phyloP scores from a whole-genome alignment of 805 yeast genomes.

The Tetrapisispora phaffii region DNA sequence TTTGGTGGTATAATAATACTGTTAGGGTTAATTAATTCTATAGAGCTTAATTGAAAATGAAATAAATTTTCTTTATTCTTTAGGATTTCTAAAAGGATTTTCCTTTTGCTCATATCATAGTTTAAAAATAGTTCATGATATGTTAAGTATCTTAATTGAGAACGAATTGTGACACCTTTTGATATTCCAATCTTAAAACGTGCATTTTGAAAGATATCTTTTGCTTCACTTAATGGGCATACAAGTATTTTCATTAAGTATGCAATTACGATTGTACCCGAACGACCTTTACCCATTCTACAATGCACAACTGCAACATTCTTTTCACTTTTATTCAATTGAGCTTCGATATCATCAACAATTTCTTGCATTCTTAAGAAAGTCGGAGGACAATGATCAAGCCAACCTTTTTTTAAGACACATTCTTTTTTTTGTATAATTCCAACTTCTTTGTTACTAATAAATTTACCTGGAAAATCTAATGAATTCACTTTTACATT shows the following conservation, averaged over 20 bases:
- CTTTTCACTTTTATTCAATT: slow-evolving; percentile 25
- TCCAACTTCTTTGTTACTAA: neutral
- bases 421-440: neutral
- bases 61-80: slow-evolving; percentile 1
- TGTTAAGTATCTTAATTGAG: slow-evolving; percentile 57
- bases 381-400: slow-evolving; percentile 74
- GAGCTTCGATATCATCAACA: slow-evolving; percentile 38
- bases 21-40: slow-evolving; percentile 15
- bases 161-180: slow-evolving; percentile 58
- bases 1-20: slow-evolving; percentile 4
- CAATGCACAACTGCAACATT: slow-evolving; percentile 73
- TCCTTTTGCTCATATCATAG: slow-evolving; percentile 8
- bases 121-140: slow-evolving; percentile 39
- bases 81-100: slow-evolving; percentile 7
- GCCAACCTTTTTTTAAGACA: slow-evolving; percentile 38
- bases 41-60: slow-evolving; percentile 11
- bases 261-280: slow-evolving; percentile 69
- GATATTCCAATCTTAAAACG: slow-evolving; percentile 51
- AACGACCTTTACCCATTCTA: slow-evolving; percentile 84
- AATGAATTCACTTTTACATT: slow-evolving; percentile 5
- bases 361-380: slow-evolving; percentile 39
- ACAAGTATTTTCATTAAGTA: slow-evolving; percentile 47
- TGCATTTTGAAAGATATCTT: slow-evolving; percentile 40
- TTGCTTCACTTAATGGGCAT: slow-evolving; percentile 37
- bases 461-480: neutral